Base-by-base conservation (phyloP, 805 yeast species). In the Tetrapisispora phaffii region DNA sequence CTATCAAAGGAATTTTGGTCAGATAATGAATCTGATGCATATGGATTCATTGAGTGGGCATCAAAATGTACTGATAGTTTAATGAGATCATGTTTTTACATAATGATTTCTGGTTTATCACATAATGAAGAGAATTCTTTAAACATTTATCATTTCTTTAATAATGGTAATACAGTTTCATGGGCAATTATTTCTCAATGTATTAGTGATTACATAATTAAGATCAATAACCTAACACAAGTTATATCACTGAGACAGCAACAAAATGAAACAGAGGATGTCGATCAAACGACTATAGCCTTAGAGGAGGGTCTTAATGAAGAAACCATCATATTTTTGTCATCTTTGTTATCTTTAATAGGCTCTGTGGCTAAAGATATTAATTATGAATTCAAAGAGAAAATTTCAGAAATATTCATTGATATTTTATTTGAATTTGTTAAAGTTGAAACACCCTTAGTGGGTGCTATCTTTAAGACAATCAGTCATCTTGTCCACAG, bases 41-140 rank as follows among this genome's bases (percentile, higher is more conserved):
- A 77, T 56, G 97, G 96, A 0, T 89, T 93, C 52, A 69, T 90
- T 34, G 77, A 76, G 45, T 93, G 97, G 97, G 94, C 95, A 0
- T 71, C 93, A 2, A 79, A 77, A 47, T 80, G 85, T 55, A 87
- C 80, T 49, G 86, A 86, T 15, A 81, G 90, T 9, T 69, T 87
- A 41, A 85, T 88, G 68, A 76, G 86, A 42, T 83, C 97, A 0
- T 76, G 95, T 0, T 87, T 82, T 55, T 79, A 89, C 51, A 71
- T 86, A 46, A 75, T 90, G 72, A 68, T 90, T 46, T 80, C 94
- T 2, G 81, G 93, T 6, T 68, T 90, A 34, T 72, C 93, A 0
- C 70, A 73, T 17, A 81, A 83, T n/a, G 67, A 72, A 2, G 71
- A 71, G 20, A 73, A 76, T 47, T 75, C 87, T 2, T 59, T 63